Conservation (phyloP, 1,284 basidiomycete genomes). For the Sporisorium sorghi region DNA sequence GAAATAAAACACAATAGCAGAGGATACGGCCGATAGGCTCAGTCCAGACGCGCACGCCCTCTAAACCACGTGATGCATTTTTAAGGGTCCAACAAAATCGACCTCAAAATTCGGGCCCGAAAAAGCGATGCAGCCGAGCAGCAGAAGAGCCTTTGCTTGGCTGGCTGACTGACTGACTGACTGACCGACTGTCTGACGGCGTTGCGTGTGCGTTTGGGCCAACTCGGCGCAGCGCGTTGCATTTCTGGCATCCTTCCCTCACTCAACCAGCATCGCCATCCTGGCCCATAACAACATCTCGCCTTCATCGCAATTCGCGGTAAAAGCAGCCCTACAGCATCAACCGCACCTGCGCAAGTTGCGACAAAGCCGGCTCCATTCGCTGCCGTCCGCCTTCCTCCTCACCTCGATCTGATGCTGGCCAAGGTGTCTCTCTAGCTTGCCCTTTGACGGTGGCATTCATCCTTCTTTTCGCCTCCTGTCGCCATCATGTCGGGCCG, state of each 20-base stretch:
- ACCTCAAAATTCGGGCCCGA: constrained; percentile 27
- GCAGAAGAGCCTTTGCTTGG: not conserved
- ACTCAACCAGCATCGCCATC: not conserved
- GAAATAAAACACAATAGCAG: too few species aligned
- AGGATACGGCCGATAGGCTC: too few species aligned
- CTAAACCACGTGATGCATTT: too few species aligned
- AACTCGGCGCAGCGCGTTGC: constrained; percentile 5
- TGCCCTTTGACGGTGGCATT: not conserved
- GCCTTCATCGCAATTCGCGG: not conserved
- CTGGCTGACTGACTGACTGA: not conserved
- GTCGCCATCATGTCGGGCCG: constrained; percentile 36
- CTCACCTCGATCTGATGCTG: not conserved
- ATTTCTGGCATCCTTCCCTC: not conserved
- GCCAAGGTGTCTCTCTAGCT: not conserved
- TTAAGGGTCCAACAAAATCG: constrained; percentile 36
- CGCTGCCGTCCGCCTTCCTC: not conserved
- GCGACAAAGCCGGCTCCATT: not conserved
- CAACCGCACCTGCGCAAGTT: not conserved
- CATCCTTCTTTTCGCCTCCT: not conserved
- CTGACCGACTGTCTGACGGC: not conserved
- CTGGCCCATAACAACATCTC: too few species aligned
- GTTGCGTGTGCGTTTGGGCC: constrained; percentile 27
- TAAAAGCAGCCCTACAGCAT: not conserved
- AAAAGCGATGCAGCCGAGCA: not conserved
- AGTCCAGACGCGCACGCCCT: too few species aligned